These are phyloP conservation scores for Aspergillus alliaceus DNA, from an alignment of 2,329 filamentous ascomycete genomes.

Conservation along the genomic window DNA sequence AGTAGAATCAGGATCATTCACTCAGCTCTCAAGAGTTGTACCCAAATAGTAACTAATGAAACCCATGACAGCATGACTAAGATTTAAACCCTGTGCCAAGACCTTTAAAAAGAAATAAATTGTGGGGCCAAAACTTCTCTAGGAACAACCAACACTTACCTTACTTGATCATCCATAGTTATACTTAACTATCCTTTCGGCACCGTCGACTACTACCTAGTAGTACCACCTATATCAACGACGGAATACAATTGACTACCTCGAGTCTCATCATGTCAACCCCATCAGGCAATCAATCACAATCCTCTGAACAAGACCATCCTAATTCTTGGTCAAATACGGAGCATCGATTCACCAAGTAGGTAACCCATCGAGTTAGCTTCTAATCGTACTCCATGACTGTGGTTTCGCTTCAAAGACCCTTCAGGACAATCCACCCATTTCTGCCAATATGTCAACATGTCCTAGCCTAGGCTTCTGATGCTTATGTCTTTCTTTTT, in stretches of 20 bases:
- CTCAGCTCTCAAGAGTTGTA: too few species aligned
- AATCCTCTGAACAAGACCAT: conserved; percentile 36
- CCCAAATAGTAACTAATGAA: too few species aligned
- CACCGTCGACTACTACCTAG: too few species aligned
- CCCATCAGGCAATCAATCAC: conserved; percentile 13
- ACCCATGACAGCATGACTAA: too few species aligned
- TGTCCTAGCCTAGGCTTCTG: neutral
- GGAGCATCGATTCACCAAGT: conserved; percentile 65
- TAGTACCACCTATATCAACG: neutral
- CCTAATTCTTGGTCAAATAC: conserved; percentile 59
- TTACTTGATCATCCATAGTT: conserved; percentile 5
- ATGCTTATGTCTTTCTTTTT: neutral
- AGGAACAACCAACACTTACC: neutral
- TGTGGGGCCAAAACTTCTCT: conserved; percentile 1
- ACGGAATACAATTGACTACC: neutral
- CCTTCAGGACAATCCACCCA: neutral
- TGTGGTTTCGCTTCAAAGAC: neutral
- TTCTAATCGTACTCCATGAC: too few species aligned
- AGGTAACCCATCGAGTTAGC: conserved; percentile 26
- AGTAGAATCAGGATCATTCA: too few species aligned
- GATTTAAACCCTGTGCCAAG: neutral
- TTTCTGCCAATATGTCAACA: conserved; percentile 4
- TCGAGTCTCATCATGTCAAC: conserved; percentile 11
- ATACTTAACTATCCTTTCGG: too few species aligned
- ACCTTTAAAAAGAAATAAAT: too few species aligned